phyloP scores from a whole-genome alignment of 495 filamentous ascomycete genomes.

The Glonium stellatum region DNA sequence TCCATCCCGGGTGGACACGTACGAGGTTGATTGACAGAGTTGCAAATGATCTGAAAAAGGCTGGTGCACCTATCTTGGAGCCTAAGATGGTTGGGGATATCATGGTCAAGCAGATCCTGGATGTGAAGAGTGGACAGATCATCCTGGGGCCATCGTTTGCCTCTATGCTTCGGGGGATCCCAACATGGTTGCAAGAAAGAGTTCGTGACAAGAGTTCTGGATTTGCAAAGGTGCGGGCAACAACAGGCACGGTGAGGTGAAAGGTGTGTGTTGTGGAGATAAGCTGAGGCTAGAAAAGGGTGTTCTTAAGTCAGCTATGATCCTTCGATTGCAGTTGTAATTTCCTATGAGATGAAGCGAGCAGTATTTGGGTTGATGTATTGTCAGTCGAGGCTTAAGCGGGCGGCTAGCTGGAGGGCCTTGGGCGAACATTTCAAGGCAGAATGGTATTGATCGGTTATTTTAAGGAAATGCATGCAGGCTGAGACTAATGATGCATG shows the following conservation, averaged over 20 bases:
- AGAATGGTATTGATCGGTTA: background rate
- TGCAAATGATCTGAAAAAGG: constrained; percentile 15
- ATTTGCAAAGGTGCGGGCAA: constrained; percentile 16
- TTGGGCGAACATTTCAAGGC: background rate
- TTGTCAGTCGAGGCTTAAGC: constrained; percentile 1
- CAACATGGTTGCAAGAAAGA: constrained; percentile 28
- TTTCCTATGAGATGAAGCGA: background rate
- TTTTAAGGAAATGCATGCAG: background rate
- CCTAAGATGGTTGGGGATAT: constrained; percentile 22
- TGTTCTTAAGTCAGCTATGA: too few species aligned
- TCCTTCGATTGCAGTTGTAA: too few species aligned
- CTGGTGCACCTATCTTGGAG: constrained; percentile 15
- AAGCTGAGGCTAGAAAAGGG: too few species aligned
- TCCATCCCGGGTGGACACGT: constrained; percentile 35
- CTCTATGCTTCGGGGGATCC: constrained; percentile 25
- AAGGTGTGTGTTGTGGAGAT: background rate
- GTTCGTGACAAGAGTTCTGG: constrained; percentile 18
- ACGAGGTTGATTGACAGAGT: constrained; percentile 25
- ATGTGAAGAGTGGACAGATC: constrained; percentile 19
- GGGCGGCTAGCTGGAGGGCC: background rate
- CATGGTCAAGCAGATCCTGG: constrained; percentile 24
- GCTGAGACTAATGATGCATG: background rate
- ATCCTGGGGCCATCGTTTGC: constrained; percentile 25
- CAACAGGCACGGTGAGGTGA: constrained; percentile 8
- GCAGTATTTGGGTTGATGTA: too few species aligned